Evolutionary conservation across 768 basidiomycete genomes (phyloP).

Genomic region (Gloeophyllum trabeum): DNA sequence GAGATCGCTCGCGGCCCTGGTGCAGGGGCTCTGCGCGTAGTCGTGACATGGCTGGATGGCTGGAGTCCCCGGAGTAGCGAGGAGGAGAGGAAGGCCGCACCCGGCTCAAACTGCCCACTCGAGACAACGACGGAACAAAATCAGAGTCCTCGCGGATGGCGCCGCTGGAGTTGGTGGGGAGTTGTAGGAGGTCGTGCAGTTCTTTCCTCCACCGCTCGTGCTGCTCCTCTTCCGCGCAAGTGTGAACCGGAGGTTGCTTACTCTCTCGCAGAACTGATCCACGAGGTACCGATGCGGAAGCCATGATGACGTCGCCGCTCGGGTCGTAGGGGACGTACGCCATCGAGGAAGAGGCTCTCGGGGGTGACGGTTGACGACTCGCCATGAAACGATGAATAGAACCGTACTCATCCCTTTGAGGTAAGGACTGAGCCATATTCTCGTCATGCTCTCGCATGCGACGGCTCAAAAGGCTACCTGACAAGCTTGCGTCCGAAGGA

Average conservation of each 20-base stretch:
- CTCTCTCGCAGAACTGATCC: conserved; percentile 1
- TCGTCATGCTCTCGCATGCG: neutral
- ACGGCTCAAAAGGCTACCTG: neutral
- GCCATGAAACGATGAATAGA: neutral
- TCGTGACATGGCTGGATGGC: too few species aligned
- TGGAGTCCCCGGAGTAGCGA: too few species aligned
- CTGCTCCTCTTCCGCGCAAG: conserved; percentile 7
- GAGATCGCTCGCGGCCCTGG: too few species aligned
- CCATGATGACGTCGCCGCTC: conserved; percentile 5
- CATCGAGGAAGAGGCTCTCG: conserved; percentile 1
- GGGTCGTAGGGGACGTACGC: neutral
- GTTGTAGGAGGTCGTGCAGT: conserved; percentile 11
- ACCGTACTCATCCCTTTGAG: neutral
- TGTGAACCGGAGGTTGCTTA: conserved; percentile 1
- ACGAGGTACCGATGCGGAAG: conserved; percentile 7
- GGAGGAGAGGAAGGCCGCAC: too few species aligned
- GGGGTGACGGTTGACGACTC: neutral
- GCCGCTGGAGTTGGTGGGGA: too few species aligned
- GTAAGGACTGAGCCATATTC: neutral
- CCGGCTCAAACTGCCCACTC: too few species aligned
- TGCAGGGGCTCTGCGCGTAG: too few species aligned
- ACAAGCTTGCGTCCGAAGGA: conserved; percentile 3
- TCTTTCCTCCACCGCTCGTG: conserved; percentile 4
- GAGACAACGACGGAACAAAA: too few species aligned
- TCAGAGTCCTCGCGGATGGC: too few species aligned